Evolutionary conservation across 306 rosid genomes (phyloP).

Genomic region (Gleditsia sinensis): DNA sequence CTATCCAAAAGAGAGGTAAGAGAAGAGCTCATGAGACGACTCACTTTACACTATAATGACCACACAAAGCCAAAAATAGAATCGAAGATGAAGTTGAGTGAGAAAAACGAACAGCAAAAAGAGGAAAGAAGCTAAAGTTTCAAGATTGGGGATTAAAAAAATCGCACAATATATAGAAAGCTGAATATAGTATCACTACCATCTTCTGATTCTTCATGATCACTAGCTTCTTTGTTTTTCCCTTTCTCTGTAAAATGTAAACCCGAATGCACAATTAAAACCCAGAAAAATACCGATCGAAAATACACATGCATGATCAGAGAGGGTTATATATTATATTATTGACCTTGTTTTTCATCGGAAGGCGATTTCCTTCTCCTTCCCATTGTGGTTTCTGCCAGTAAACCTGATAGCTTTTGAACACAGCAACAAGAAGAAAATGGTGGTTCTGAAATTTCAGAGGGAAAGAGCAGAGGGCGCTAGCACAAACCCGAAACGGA

Average conservation of each 20-base stretch:
- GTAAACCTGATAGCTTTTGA: slow-evolving; percentile 16
- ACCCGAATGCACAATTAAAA: background rate
- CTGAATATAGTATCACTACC: slow-evolving; percentile 23
- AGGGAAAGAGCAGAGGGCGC: background rate
- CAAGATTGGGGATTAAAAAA: background rate
- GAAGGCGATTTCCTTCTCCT: background rate
- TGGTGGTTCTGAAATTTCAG: background rate
- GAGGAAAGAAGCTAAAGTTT: background rate
- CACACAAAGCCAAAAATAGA: background rate
- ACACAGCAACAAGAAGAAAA: background rate
- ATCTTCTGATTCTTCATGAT: slow-evolving; percentile 27
- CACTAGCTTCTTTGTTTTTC: background rate
- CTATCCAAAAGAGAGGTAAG: too few relatives aligned
- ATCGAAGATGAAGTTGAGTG: background rate
- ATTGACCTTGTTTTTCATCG: slow-evolving; percentile 33
- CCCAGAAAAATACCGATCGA: background rate
- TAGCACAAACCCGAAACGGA: background rate
- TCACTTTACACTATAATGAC: background rate
- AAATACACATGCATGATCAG: background rate
- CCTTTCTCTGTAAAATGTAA: slow-evolving; percentile 40
- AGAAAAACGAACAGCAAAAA: background rate
- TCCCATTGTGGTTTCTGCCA: slow-evolving; percentile 23
- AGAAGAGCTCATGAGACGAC: background rate
- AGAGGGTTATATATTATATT: background rate
- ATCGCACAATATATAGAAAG: background rate